Percentiles rank a stretch among this genome's conserved stretches.
Evolutionary conservation across 1,284 basidiomycete species (phyloP).

Genomic region (Erythrobasidium hasegawianum): DNA sequence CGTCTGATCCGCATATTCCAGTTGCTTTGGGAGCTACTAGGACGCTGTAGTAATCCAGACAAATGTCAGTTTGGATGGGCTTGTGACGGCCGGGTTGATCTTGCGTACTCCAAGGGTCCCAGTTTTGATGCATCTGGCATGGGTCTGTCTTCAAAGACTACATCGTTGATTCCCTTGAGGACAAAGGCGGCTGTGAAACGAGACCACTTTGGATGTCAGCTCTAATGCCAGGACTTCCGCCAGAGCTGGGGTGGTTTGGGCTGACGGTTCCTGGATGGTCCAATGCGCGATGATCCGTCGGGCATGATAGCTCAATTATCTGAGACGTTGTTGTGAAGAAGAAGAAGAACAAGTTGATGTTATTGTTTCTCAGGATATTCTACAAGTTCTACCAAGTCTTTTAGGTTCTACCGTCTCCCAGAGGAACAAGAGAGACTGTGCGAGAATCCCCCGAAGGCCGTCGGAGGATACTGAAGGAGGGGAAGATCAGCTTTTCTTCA

Average conservation of each 20-base stretch:
- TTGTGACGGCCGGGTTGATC: not conserved
- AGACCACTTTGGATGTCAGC: too few relatives aligned
- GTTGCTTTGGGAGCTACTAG: conserved; percentile 89
- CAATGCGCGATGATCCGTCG: not conserved
- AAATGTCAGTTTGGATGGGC: not conserved
- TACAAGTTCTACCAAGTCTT: too few relatives aligned
- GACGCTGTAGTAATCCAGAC: conserved; percentile 51
- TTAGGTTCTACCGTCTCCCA: too few relatives aligned
- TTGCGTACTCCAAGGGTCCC: conserved; percentile 36
- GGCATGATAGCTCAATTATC: not conserved
- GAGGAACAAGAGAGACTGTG: too few relatives aligned
- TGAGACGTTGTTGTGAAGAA: too few relatives aligned
- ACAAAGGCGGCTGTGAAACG: conserved; percentile 62
- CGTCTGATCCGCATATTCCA: conserved; percentile 71
- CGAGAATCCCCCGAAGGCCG: too few relatives aligned
- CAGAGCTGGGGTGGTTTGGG: not conserved
- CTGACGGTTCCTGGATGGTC: conserved; percentile 5
- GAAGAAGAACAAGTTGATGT: too few relatives aligned
- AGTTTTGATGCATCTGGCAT: conserved; percentile 58
- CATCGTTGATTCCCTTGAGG: conserved; percentile 65
- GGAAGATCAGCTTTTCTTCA: too few relatives aligned
- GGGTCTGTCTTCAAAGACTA: conserved; percentile 69
- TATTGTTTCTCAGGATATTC: too few relatives aligned
- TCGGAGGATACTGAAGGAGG: too few relatives aligned
- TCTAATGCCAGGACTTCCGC: too few relatives aligned